A percentile compares a stretch with the other conserved stretches of the same genome.
Evolutionary conservation across 192 early-diverging fungal species (phyloP).

Genomic region (Mortierella claussenii): DNA sequence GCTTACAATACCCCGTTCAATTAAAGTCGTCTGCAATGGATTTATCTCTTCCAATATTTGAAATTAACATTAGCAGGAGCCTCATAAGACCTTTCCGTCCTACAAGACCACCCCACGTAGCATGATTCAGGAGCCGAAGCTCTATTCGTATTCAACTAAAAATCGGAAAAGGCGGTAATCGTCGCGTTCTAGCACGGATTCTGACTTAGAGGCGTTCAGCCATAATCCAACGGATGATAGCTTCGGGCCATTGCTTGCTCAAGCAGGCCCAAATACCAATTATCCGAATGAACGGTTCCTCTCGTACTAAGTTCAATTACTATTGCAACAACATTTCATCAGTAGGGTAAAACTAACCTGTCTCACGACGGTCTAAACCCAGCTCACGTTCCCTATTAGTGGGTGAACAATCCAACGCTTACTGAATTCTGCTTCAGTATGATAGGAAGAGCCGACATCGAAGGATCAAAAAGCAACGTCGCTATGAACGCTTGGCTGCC

Average conservation of each 20-base stretch:
- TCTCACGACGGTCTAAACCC: slow-evolving; percentile 95
- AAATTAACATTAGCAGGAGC: neutral
- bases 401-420: slow-evolving; percentile 92
- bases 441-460: slow-evolving; percentile 89
- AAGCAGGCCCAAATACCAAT: slow-evolving; percentile 32
- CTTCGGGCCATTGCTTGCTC: slow-evolving; percentile 32
- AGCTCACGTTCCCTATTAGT: slow-evolving; percentile 92
- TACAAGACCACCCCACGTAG: neutral
- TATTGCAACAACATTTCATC: slow-evolving; percentile 34
- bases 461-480: slow-evolving; percentile 77
- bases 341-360: slow-evolving; percentile 59
- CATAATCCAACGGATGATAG: slow-evolving; percentile 42
- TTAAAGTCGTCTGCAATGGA: neutral
- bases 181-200: slow-evolving; percentile 38
- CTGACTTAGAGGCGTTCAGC: slow-evolving; percentile 34
- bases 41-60: slow-evolving; percentile 1
- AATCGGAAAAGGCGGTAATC: slow-evolving; percentile 35
- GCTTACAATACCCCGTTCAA: neutral
- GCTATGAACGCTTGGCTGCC: slow-evolving; percentile 16
- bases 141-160: slow-evolving; percentile 27
- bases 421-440: slow-evolving; percentile 87
- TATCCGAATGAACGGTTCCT: slow-evolving; percentile 30
- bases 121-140: neutral
- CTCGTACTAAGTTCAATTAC: slow-evolving; percentile 20
- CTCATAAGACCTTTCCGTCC: neutral